Base-by-base conservation (phyloP, 2,329 filamentous ascomycete species). In the Fusarium udum region DNA sequence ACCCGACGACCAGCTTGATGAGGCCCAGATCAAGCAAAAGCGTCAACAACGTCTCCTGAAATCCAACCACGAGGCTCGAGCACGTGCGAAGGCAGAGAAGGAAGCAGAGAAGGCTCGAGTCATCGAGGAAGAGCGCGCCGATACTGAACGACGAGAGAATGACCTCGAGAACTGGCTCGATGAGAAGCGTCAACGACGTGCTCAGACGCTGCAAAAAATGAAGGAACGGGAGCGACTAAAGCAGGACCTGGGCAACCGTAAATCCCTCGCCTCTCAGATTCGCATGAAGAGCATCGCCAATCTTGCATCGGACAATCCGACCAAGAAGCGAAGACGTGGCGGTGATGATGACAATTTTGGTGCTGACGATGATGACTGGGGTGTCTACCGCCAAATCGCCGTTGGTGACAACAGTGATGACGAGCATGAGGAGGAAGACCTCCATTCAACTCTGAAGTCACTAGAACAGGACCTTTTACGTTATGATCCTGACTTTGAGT, bases 231-330 rank as follows among this genome's bases (percentile, higher is more conserved):
- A 98, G 78, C 91, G 95, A 24, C 89, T 98, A 69, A 98, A 97
- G 84, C 94, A 95, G 48, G 96, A 99, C 79, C 89, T 98, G 3
- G 95, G 95, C 64, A 98, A 98, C 83, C 93, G 96, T 79, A 99
- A 99, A 82, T 98, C 95, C 0, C 90, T 98, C 26, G 96, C 96
- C 14, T 96, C 93, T 64, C 95, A 98, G 82, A 97, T 97, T 84
- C 93, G 96, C 72, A 99, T 99, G 96, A 98, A 98, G 84, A 95
- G 92, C 57, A 95, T 99, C 66, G 96, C 96, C 67, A 98, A 97
- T 79, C 91, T 99, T 4, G 96, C 96, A 7, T 95, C 95, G 0
- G 96, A 99, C 81, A 91, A 90, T 11, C 95, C 95, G 2, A 86
- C 88, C 73, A 95, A 95, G 81, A 97, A 97, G 82, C 90, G 95